Conservation (phyloP, 139 green algal genomes). For the Micractinium sp. region DNA sequence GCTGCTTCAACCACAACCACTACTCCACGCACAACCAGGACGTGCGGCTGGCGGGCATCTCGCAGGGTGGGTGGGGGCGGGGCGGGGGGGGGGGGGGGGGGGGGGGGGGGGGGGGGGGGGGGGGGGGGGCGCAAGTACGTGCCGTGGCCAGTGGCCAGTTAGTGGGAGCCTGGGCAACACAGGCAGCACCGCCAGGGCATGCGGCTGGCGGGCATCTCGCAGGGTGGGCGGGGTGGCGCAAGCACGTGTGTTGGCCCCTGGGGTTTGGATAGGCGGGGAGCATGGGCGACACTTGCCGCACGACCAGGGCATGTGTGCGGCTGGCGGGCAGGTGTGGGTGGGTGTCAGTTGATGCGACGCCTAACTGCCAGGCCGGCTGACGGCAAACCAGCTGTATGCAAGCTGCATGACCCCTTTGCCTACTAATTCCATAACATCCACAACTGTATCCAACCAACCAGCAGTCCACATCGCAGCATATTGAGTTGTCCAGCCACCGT, state of each 20-base stretch:
- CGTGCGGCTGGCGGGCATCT: not conserved
- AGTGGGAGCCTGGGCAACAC: not conserved
- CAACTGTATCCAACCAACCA: no score
- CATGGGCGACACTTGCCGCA: not conserved
- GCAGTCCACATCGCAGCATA: no score
- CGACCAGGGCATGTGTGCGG: not conserved
- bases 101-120: no score
- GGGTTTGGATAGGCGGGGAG: no score
- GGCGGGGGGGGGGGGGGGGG: no score
- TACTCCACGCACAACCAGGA: slow-evolving; percentile 23
- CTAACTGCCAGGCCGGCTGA: no score
- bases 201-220: not conserved
- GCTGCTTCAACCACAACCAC: slow-evolving; percentile 52
- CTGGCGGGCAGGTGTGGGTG: not conserved
- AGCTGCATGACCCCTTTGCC: no score
- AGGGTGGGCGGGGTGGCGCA: not conserved
- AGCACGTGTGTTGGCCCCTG: not conserved
- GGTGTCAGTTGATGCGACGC: no score
- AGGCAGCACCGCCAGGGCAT: not conserved
- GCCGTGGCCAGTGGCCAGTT: no score
- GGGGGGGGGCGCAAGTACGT: not conserved
- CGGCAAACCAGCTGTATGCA: no score
- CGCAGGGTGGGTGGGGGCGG: not conserved
- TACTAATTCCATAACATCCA: no score
- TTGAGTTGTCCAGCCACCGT: no score